These are phyloP conservation scores for Luffa acutangula DNA, from an alignment of 306 rosid genomes.

Conservation along the genomic window DNA sequence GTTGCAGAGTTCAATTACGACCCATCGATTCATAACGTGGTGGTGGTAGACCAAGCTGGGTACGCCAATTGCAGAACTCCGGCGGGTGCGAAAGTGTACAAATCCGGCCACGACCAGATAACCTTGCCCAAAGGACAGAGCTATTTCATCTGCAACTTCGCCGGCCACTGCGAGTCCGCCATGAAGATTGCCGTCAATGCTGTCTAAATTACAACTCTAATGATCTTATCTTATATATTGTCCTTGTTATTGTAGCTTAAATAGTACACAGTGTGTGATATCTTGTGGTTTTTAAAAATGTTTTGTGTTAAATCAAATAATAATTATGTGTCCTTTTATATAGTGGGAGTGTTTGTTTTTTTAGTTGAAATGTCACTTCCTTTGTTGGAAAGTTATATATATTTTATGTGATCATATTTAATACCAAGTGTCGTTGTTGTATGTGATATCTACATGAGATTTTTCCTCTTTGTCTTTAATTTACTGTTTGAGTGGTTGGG, in stretches of 20 bases:
- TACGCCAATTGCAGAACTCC: conserved; percentile 34
- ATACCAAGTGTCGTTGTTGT: neutral
- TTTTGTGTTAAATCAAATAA: neutral
- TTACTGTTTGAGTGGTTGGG: too few relatives aligned
- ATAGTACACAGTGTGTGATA: neutral
- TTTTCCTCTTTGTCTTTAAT: neutral
- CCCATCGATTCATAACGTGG: conserved; percentile 45
- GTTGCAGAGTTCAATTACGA: conserved; percentile 47
- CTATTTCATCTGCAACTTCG: conserved; percentile 48
- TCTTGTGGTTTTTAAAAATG: neutral
- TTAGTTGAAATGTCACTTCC: neutral
- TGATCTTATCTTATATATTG: neutral
- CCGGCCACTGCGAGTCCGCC: conserved; percentile 52
- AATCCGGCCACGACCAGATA: conserved; percentile 44
- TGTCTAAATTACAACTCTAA: neutral
- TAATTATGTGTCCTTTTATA: neutral
- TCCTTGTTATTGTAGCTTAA: neutral
- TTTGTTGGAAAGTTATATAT: neutral
- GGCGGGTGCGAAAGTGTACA: conserved; percentile 31
- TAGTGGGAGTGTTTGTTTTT: neutral
- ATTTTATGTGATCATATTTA: neutral
- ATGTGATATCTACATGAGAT: neutral
- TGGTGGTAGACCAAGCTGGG: conserved; percentile 31
- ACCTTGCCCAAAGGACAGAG: conserved; percentile 33
- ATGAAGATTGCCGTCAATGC: conserved; percentile 59